Evolutionary conservation across 768 basidiomycete genomes (phyloP), one percentile per base, ranked within the genome.

Genomic region (Suillus cothurnatus): DNA sequence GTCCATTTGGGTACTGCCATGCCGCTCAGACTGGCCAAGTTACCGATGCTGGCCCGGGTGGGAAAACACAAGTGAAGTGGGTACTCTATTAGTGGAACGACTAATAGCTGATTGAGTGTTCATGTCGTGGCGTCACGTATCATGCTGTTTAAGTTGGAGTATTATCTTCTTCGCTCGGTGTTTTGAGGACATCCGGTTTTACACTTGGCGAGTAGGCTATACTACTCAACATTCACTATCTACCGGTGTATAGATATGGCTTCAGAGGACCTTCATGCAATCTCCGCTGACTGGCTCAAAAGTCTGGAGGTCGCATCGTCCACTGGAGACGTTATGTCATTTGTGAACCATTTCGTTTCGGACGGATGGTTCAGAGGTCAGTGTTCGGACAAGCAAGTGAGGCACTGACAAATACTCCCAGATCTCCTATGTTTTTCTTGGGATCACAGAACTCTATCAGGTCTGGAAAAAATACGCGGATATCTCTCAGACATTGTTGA

Each of bases 341-440:
- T 56, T 56, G 34, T 23, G 34, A 23, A 12, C n/a, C 55, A 56
- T 23, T 56, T 56, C 21, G n/a, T 56, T 23, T 8, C 34, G n/a
- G 55, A 56, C n/a, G 55, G 55, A 21, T 56, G 55, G 55, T 23
- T 56, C 34, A 56, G 55, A 56, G 55, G 55, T 56, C n/a, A n/a
- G 34, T 56, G 21, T n/a, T n/a, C 36, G 34, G 23, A 14, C 55
- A 34, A 36, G n/a, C n/a, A 56, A 36, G 32, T 15, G 34, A 56
- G 12, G 55, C n/a, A 36, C 34, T 56, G 2, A 56, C 14, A 36
- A 56, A n/a, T 36, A 7, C n/a, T 14, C 12, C 23, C 34, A 56
- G 55, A 56, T 36, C 32, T 36, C 4, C 34, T 56, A 56, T 56
- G 55, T 56, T 56, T 56, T 23, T 56, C 55, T 15, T 56, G 55